Evolutionary conservation across 495 filamentous ascomycete genomes (phyloP).

Genomic region (Tuber microsphaerosporum): DNA sequence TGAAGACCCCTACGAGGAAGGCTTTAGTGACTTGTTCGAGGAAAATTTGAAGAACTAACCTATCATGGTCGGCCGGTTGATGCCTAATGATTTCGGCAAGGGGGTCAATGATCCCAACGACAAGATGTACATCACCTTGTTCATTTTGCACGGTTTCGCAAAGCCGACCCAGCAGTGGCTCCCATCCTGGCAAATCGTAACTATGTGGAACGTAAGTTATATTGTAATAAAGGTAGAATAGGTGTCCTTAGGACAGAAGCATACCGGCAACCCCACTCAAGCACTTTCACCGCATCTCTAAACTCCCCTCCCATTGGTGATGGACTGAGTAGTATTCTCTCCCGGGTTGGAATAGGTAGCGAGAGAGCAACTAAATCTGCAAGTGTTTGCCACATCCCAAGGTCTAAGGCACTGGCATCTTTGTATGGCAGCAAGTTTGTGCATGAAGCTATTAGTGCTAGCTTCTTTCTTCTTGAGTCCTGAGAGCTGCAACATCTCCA

Average conservation of each 20-base stretch:
- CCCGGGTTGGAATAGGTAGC: conserved; percentile 38
- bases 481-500: conserved; percentile 48
- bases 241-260: conserved; percentile 37
- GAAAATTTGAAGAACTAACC: conserved; percentile 9
- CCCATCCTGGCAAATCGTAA: conserved; percentile 50
- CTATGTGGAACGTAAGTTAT: not conserved
- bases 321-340: conserved; percentile 21
- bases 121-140: conserved; percentile 57
- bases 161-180: conserved; percentile 54
- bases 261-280: conserved; percentile 56
- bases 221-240: conserved; percentile 38
- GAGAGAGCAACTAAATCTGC: conserved; percentile 40
- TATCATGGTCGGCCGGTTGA: conserved; percentile 17
- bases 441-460: conserved; percentile 33
- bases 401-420: conserved; percentile 22
- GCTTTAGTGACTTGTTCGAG: not conserved
- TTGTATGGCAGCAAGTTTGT: conserved; percentile 29
- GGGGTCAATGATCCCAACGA: conserved; percentile 61
- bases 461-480: conserved; percentile 43
- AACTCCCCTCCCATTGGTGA: conserved; percentile 53
- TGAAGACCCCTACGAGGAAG: not conserved
- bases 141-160: conserved; percentile 56
- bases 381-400: conserved; percentile 44
- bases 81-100: conserved; percentile 51
- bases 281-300: conserved; percentile 59